A percentile compares a stretch with the other conserved stretches of the same genome.
Conservation (phyloP, 225 moss, liverwort and hornwort genomes). For the Marchantia polymorpha region DNA sequence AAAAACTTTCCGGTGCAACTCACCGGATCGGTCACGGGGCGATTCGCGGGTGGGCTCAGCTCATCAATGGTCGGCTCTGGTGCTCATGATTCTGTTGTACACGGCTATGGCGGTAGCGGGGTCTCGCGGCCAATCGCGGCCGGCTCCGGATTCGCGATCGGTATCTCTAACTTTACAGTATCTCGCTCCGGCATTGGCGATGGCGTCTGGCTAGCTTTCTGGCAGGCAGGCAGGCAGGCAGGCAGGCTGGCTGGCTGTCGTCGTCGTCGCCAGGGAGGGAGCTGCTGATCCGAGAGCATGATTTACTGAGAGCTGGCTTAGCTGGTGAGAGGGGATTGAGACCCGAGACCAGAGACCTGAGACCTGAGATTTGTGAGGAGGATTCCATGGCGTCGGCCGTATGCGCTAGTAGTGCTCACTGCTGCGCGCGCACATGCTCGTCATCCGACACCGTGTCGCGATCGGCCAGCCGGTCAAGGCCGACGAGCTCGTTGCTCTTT, state of each 20-base stretch:
- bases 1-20: background rate
- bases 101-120: background rate
- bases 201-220: background rate
- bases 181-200: background rate
- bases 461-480: background rate
- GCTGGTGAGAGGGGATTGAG: background rate
- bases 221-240: too few species aligned
- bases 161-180: background rate
- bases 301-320: background rate
- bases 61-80: background rate
- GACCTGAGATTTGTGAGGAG: too few species aligned
- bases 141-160: background rate
- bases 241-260: background rate
- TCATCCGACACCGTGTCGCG: background rate
- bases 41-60: background rate
- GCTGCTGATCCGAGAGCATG: background rate
- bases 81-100: background rate
- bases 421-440: background rate
- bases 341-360: too few species aligned
- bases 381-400: conserved; percentile 4
- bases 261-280: background rate
- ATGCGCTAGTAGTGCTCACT: background rate
- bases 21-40: background rate
- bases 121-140: background rate
- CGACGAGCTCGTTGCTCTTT: background rate